Evolutionary conservation across 2,329 filamentous ascomycete species (phyloP), one percentile per base, ranked within the genome.

Genomic region (Fusarium sp.): DNA sequence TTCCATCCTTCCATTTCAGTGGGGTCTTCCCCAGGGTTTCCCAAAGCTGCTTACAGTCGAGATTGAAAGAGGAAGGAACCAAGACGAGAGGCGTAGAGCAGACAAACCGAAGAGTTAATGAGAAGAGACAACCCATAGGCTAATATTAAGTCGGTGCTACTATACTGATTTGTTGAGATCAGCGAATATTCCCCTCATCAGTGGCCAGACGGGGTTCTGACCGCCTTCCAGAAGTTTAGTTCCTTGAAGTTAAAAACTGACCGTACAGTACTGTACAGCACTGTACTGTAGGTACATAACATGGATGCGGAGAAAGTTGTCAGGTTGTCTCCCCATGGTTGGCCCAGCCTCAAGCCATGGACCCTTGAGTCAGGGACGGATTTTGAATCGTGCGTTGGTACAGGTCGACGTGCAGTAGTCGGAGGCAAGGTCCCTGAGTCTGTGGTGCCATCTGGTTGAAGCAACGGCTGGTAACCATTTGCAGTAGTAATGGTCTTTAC

Each of bases 321-420:
- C 51, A 63, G 54, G 63, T 15, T 61, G 61, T 58, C 51, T 55
- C 32, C 44, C 38, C 54, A 34, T 67, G 66, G 70, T 72, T 72
- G 70, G 70, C 30, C 54, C 43, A 57, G 42, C 55, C 32, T 30
- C 16, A 38, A 57, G 59, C 29, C 25, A 56, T 67, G 59, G 71
- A 65, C 54, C 66, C 66, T 70, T 73, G 72, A 73, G 72, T 73
- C 72, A 74, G 71, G 71, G 59, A 46, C 40, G 16, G 40, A 44
- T 65, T 59, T 46, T 27, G 38, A 42, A 68, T 69, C 32, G 47
- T 70, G 54, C 58, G 34, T 43, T 42, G 42, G 44, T 60, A 55
- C 64, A 57, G 65, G 47, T 60, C 62, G 44, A 47, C 45, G 32
- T 72, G 69, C 68, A 70, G 57, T 66, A 70, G 63, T 62, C 58